These are phyloP conservation scores for Coemansia sp. DNA, from an alignment of 192 early-diverging fungal genomes.

Conservation along the genomic window DNA sequence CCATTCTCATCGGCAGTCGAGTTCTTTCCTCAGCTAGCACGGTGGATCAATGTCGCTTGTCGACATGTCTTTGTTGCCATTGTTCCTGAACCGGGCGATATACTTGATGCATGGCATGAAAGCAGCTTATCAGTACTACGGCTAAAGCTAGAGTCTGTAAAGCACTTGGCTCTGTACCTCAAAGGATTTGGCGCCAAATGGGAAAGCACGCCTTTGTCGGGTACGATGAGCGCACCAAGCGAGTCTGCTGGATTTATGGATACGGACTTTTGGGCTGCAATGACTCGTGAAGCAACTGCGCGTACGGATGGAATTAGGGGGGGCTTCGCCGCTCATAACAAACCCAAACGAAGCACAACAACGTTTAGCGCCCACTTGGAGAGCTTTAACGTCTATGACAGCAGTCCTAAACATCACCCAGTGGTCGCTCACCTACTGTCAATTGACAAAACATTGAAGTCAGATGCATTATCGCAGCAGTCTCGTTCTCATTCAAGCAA, in stretches of 20 bases:
- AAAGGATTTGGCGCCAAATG: constrained; percentile 36
- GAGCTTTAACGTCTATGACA: constrained; percentile 43
- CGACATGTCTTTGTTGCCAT: constrained; percentile 39
- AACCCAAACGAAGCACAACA: constrained; percentile 4
- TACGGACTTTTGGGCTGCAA: constrained; percentile 49
- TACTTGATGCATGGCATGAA: constrained; percentile 40
- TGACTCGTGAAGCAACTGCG: constrained; percentile 29
- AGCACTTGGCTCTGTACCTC: constrained; percentile 49
- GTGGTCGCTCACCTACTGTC: constrained; percentile 35
- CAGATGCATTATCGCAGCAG: background rate
- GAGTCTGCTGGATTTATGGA: constrained; percentile 26
- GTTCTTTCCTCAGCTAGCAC: constrained; percentile 30
- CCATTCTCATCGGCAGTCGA: constrained; percentile 1
- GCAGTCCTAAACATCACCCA: constrained; percentile 33
- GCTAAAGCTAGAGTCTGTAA: constrained; percentile 42
- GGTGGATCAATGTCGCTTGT: constrained; percentile 35
- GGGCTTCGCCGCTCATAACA: background rate
- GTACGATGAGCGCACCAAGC: constrained; percentile 21
- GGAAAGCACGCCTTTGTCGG: constrained; percentile 28
- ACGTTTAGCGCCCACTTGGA: constrained; percentile 37
- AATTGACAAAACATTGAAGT: constrained; percentile 30
- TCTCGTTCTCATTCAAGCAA: constrained; percentile 3
- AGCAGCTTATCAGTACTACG: constrained; percentile 45
- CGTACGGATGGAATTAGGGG: background rate
- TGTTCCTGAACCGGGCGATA: constrained; percentile 18